Conservation (phyloP, 2,329 filamentous ascomycete genomes). For the Xylariaceae sp. region DNA sequence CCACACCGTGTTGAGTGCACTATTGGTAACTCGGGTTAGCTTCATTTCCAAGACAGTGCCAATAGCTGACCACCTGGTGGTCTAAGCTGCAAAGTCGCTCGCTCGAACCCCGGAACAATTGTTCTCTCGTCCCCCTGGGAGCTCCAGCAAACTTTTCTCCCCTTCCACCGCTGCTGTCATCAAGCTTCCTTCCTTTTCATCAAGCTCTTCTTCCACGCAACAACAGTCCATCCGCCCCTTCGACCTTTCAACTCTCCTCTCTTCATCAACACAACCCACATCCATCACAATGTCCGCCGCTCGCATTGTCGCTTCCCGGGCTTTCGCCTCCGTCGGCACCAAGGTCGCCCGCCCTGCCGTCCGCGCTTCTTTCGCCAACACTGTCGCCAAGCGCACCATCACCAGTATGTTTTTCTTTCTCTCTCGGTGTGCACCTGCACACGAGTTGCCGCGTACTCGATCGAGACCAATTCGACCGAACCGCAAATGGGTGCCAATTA, state of each 20-base stretch:
- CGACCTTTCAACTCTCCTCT: conserved; percentile 35
- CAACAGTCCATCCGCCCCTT: conserved; percentile 28
- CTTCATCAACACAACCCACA: conserved; percentile 31
- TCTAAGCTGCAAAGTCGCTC: conserved; percentile 7
- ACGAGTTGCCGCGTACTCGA: too few species aligned
- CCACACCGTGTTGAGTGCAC: conserved; percentile 16
- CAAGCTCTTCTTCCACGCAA: conserved; percentile 20
- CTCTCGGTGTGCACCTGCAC: neutral
- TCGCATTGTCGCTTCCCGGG: conserved; percentile 71
- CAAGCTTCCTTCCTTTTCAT: conserved; percentile 27
- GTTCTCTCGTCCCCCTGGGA: conserved; percentile 26
- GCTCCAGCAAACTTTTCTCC: conserved; percentile 29
- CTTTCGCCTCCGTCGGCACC: conserved; percentile 70
- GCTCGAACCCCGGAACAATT: conserved; percentile 20
- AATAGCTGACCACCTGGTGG: conserved; percentile 9
- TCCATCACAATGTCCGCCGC: conserved; percentile 72
- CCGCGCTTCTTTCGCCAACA: conserved; percentile 57
- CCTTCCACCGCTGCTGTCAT: conserved; percentile 25
- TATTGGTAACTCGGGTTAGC: conserved; percentile 11
- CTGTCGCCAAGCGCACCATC: conserved; percentile 67
- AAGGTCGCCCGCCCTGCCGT: conserved; percentile 74
- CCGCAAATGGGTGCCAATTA: too few species aligned
- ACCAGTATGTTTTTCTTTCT: conserved; percentile 51
- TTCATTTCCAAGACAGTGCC: conserved; percentile 9
- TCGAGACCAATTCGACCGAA: too few species aligned